Evolutionary conservation across 331 rosid species (phyloP).

Genomic region (Malus hybrid): DNA sequence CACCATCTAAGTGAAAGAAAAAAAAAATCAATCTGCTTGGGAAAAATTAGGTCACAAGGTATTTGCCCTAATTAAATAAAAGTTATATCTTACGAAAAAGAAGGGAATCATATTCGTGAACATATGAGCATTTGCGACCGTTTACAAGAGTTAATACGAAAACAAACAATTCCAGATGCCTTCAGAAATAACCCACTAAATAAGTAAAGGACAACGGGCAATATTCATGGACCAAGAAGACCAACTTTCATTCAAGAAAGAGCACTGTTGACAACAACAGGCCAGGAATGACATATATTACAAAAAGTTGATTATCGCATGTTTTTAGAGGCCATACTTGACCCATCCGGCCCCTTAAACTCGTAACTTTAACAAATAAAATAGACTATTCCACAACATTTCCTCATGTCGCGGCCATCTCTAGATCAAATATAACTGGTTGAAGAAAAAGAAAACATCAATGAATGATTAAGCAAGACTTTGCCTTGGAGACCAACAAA

Average conservation of each 20-base stretch:
- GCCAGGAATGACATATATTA: background rate
- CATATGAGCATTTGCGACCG: background rate
- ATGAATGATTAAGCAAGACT: too few relatives aligned
- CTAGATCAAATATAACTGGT: background rate
- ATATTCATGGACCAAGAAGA: background rate
- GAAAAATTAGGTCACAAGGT: too few relatives aligned
- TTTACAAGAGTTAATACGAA: background rate
- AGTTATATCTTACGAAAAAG: too few relatives aligned
- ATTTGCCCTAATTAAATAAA: too few relatives aligned
- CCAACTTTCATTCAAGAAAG: background rate
- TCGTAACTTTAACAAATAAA: background rate
- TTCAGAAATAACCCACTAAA: background rate
- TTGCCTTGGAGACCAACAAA: too few relatives aligned
- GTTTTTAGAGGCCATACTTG: background rate
- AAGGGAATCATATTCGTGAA: too few relatives aligned
- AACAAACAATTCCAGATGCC: background rate
- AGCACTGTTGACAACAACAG: background rate
- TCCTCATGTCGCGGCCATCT: background rate
- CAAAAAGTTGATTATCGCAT: background rate
- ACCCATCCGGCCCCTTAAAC: background rate
- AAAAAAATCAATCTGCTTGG: too few relatives aligned
- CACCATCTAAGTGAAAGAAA: too few relatives aligned
- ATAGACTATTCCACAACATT: constrained; percentile 1
- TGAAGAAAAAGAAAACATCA: background rate
- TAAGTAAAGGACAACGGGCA: background rate